phyloP scores from a whole-genome alignment of 306 rosid genomes.

The Cucurbita maxima region DNA sequence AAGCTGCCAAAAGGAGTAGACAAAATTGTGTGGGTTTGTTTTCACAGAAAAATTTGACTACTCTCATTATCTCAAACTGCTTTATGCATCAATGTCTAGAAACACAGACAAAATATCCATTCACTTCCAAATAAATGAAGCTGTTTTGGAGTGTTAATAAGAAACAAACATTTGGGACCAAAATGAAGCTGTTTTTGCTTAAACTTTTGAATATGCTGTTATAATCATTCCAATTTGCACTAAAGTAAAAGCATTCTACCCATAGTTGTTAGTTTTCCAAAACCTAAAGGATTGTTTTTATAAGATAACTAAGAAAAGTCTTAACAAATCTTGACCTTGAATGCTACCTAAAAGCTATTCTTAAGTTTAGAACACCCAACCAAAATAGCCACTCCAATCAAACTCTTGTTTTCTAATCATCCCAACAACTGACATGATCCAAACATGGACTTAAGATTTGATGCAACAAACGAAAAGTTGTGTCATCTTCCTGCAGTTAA shows the following conservation, averaged over 20 bases:
- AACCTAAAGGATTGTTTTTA: background rate
- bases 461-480: background rate
- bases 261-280: background rate
- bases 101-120: slow-evolving; percentile 1
- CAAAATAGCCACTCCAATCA: background rate
- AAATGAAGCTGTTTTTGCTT: background rate
- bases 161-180: too few relatives aligned
- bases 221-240: background rate
- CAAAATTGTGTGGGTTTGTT: background rate
- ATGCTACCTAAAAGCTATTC: background rate
- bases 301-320: background rate
- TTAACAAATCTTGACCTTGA: background rate
- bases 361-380: background rate
- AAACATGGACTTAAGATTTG: background rate
- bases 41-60: background rate
- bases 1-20: background rate
- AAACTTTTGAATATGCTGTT: background rate
- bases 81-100: slow-evolving; percentile 7
- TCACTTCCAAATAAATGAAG: background rate
- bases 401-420: background rate
- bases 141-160: background rate
- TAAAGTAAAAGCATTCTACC: background rate
- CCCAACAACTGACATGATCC: background rate
- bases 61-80: background rate
- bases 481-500: background rate